A percentile compares a stretch with the other conserved stretches of the same genome.
These are phyloP conservation scores for Hydnomerulius pinastri DNA, from an alignment of 768 basidiomycete genomes.

Conservation along the genomic window DNA sequence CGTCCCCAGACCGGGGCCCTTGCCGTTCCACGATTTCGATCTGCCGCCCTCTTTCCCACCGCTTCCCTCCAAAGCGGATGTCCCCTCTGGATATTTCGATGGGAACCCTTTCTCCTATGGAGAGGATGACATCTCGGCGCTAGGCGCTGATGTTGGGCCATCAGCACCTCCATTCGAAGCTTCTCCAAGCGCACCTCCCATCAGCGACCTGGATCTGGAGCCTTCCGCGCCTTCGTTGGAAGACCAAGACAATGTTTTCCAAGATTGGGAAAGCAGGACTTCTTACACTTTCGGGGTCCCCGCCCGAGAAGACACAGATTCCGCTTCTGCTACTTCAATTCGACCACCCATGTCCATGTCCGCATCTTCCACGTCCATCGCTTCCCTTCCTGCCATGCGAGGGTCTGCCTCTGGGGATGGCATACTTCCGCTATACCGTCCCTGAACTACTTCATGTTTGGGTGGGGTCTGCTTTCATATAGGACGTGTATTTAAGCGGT, in stretches of 20 bases:
- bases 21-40: constrained; percentile 5
- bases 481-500: neutral
- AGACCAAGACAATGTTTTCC: constrained; percentile 20
- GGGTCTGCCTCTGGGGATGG: constrained; percentile 12
- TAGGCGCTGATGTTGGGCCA: constrained; percentile 40
- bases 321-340: neutral
- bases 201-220: constrained; percentile 29
- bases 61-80: constrained; percentile 43
- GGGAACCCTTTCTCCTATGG: constrained; percentile 40
- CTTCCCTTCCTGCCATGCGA: constrained; percentile 7
- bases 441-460: constrained; percentile 19
- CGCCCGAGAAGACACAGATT: constrained; percentile 3
- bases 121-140: constrained; percentile 26
- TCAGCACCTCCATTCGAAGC: constrained; percentile 49
- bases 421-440: constrained; percentile 31
- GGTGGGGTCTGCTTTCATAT: neutral
- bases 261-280: constrained; percentile 22
- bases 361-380: neutral
- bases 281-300: constrained; percentile 1
- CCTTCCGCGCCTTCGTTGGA: constrained; percentile 51
- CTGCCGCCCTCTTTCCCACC: constrained; percentile 27
- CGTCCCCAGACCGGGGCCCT: constrained; percentile 3
- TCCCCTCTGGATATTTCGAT: constrained; percentile 38
- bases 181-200: constrained; percentile 35
- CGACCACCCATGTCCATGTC: constrained; percentile 1